Evolutionary conservation across 192 early-diverging fungal species (phyloP), one percentile per base, ranked within the genome.

Genomic region (Physocladia obscura): DNA sequence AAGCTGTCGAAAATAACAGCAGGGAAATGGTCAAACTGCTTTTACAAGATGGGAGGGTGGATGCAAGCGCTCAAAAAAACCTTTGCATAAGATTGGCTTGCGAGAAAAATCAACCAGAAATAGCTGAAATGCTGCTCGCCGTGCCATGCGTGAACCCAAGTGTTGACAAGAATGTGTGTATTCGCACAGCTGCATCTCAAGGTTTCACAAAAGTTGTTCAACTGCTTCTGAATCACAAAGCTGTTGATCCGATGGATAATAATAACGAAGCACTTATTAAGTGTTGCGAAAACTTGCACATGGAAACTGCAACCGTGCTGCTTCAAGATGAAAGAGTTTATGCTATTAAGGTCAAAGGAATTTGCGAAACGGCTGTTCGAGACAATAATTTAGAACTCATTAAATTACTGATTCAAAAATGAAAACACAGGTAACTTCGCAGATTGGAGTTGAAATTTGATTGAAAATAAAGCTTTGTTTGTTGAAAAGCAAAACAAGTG

Each of bases 21-120:
- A 24, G 24, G 8, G 44, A 47, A 22, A 26, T 68, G 13, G 73
- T 75, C 19, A 47, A 24, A 55, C 48, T 30, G 3, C 40, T 75
- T 17, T 49, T 75, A 13, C 30, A 44, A n/a, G 64, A 70, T 29
- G 22, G 13, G 2, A 37, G 73, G 34, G 73, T 75, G 27, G 65
- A 74, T 74, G 65, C 72, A 47, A 11, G 44, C 11, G 44, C n/a
- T 47, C 44, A n/a, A 47, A 13, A 11, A 47, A 47, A 47, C n/a
- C n/a, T n/a, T 13, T 11, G 11, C n/a, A 11, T 47, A n/a, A 47
- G 11, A n/a, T n/a, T 11, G n/a, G 44, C 44, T 13, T 47, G 44
- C n/a, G 44, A n/a, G n/a, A 13, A 47, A 11, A n/a, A n/a, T 47
- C 44, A 11, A 13, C 44, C 44, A 13, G 11, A 11, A 47, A 47